Evolutionary conservation across 257 asterid species (phyloP).

Genomic region (Plantago elongata): DNA sequence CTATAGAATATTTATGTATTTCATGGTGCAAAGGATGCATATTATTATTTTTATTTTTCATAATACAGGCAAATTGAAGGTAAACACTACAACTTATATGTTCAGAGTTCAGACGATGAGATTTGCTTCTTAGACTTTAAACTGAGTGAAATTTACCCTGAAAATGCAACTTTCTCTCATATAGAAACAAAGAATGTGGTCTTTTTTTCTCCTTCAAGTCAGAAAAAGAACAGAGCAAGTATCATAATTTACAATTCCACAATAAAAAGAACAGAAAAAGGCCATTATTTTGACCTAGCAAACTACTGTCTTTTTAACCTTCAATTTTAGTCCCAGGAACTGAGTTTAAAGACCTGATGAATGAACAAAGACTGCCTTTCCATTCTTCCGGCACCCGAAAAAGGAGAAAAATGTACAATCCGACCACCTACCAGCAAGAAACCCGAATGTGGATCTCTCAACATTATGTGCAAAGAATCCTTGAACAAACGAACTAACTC

Average conservation of each 20-base stretch:
- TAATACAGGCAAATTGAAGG: too few species aligned
- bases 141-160: neutral
- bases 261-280: constrained; percentile 8
- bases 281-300: too few species aligned
- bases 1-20: too few species aligned
- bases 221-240: constrained; percentile 21
- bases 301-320: too few species aligned
- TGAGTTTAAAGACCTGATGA: constrained; percentile 20
- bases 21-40: too few species aligned
- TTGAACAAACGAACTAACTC: constrained; percentile 27
- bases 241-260: constrained; percentile 49
- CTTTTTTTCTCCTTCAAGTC: constrained; percentile 20
- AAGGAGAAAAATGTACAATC: constrained; percentile 16
- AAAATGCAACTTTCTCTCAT: constrained; percentile 1
- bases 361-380: constrained; percentile 22
- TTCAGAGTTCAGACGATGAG: too few species aligned
- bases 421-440: constrained; percentile 18
- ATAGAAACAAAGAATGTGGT: constrained; percentile 10
- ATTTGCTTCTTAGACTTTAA: too few species aligned
- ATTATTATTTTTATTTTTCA: too few species aligned
- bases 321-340: constrained; percentile 17
- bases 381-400: constrained; percentile 15
- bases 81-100: too few species aligned
- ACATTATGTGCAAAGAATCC: constrained; percentile 42
- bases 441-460: constrained; percentile 5